phyloP scores from a whole-genome alignment of 192 early-diverging fungal genomes.

The Backusella sp. region DNA sequence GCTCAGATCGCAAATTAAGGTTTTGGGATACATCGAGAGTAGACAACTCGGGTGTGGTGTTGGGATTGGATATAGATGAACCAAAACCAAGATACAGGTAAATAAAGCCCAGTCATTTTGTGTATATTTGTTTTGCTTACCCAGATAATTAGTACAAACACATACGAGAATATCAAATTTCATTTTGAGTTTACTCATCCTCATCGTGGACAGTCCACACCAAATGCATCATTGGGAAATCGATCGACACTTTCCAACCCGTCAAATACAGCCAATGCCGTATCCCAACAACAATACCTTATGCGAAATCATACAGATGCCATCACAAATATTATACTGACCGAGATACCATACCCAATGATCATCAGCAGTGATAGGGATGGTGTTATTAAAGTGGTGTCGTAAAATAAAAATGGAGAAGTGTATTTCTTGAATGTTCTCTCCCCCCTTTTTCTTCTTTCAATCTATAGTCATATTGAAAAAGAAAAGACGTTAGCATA shows the following conservation, averaged over 20 bases:
- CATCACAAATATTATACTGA: conserved; percentile 67
- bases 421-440: too few relatives aligned
- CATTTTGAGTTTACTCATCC: conserved; percentile 27
- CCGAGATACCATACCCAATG: conserved; percentile 72
- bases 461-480: too few relatives aligned
- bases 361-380: conserved; percentile 73
- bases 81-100: conserved; percentile 64
- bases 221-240: neutral
- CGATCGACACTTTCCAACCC: conserved; percentile 17
- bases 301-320: conserved; percentile 70
- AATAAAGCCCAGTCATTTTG: too few relatives aligned
- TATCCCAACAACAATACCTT: conserved; percentile 53
- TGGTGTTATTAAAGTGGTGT: conserved; percentile 72
- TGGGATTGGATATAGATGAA: conserved; percentile 58
- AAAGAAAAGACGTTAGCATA: too few relatives aligned
- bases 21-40: conserved; percentile 73
- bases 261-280: conserved; percentile 1
- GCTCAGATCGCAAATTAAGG: conserved; percentile 85
- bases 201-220: neutral
- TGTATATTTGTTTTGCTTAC: neutral
- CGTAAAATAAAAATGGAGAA: conserved; percentile 15
- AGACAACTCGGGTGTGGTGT: conserved; percentile 75
- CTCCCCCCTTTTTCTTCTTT: neutral
- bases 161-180: conserved; percentile 49
- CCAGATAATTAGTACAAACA: conserved; percentile 44